Evolutionary conservation across 2,329 filamentous ascomycete genomes (phyloP), one percentile per base, ranked within the genome.

Genomic region (Pseudonectria foliicola): DNA sequence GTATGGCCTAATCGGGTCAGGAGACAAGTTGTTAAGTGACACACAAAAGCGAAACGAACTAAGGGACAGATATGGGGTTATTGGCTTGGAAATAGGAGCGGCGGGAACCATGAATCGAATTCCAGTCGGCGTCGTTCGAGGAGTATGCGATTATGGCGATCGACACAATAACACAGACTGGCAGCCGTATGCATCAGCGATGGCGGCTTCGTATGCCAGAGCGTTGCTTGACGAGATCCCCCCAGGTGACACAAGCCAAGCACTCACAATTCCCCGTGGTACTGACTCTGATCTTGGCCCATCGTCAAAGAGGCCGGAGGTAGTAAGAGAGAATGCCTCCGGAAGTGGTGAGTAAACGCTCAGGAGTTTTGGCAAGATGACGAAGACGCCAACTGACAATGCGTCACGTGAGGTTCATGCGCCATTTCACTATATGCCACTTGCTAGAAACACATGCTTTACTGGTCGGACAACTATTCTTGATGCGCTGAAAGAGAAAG

Each of bases 131-230:
- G 56, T 61, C 0, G 51, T 63, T 6, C 47, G 53, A 16, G 57
- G 56, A 0, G 55, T 56, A 6, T 61, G 55, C 31, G 54, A 62
- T 32, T 62, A 63, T 16, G 56, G 35, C 1, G 56, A 61, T 31
- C 31, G 40, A 13, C 47, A 55, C 13, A 60, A 61, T 28, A 59
- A 55, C 24, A 53, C 57, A 25, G 36, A 47, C 1, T 62, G 57
- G 59, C 54, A 60, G 12, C 53, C 52, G 1, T 62, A 59, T 34
- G 58, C 59, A 1, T 54, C 60, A 4, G 56, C 56, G 50, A 69
- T 42, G 40, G 43, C 43, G 2, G 38, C 41, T 12, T 25, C 43
- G 0, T 44, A 47, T 23, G 40, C 43, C 6, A 42, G 41, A 14
- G 36, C 43, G 8, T 18, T 44, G 2, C 23, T 45, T 11, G 15